Conservation (phyloP, 2,329 filamentous ascomycete species). For the Cercospora zeae-maydis region DNA sequence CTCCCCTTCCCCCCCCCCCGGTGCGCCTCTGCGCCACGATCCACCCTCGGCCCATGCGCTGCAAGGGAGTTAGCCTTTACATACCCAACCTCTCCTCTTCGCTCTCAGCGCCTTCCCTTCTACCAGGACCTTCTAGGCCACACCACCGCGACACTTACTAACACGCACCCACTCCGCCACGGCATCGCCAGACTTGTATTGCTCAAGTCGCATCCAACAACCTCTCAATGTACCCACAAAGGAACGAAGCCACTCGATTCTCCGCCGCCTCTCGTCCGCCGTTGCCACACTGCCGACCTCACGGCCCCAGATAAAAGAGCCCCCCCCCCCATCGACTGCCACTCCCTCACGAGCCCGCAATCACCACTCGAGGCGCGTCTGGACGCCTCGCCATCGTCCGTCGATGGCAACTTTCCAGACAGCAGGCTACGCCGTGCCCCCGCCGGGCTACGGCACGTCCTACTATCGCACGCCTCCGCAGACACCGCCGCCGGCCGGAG, state of each 20-base stretch:
- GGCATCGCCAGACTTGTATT: slow-evolving; percentile 9
- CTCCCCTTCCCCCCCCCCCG: no score
- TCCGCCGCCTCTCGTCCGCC: slow-evolving; percentile 33
- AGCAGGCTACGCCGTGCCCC: slow-evolving; percentile 39
- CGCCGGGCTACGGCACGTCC: slow-evolving; percentile 48
- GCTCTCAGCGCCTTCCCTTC: background rate
- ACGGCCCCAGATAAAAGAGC: slow-evolving; percentile 27
- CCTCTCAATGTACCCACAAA: slow-evolving; percentile 32
- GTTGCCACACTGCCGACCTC: slow-evolving; percentile 30
- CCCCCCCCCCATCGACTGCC: background rate
- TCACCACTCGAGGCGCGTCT: slow-evolving; percentile 33
- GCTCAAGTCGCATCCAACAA: slow-evolving; percentile 13
- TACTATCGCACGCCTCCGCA: slow-evolving; percentile 48
- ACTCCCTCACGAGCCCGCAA: slow-evolving; percentile 16
- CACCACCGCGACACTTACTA: slow-evolving; percentile 17
- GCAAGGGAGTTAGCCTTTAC: slow-evolving; percentile 8
- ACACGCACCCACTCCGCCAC: background rate
- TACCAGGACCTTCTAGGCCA: slow-evolving; percentile 13
- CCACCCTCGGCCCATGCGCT: slow-evolving; percentile 1
- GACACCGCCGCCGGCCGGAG: slow-evolving; percentile 47
- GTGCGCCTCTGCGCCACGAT: slow-evolving; percentile 6
- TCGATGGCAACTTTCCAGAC: slow-evolving; percentile 37
- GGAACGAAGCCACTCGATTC: slow-evolving; percentile 23
- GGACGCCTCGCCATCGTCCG: slow-evolving; percentile 34
- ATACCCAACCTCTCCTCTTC: slow-evolving; percentile 6